A percentile compares a stretch with the other conserved stretches of the same genome.
Evolutionary conservation across 257 asterid species (phyloP).

Genomic region (Ehretia macrophylla): DNA sequence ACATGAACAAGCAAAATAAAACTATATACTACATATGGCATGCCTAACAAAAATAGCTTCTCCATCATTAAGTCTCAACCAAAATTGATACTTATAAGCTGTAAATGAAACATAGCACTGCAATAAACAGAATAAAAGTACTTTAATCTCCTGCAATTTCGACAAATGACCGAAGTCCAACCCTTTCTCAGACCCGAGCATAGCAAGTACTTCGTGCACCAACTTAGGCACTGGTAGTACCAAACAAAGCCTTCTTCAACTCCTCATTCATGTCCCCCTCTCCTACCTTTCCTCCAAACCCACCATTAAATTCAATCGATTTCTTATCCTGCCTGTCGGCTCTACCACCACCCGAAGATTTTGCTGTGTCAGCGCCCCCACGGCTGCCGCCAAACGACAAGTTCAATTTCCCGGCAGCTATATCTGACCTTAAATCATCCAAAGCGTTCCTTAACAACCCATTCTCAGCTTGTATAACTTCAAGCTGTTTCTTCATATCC

Average conservation of each 20-base stretch:
- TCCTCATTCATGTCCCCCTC: slow-evolving; percentile 41
- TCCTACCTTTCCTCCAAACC: slow-evolving; percentile 3
- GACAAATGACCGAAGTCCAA: slow-evolving; percentile 11
- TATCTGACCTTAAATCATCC: slow-evolving; percentile 65
- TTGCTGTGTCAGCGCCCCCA: slow-evolving; percentile 7
- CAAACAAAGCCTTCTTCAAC: slow-evolving; percentile 28
- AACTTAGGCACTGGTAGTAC: slow-evolving; percentile 10
- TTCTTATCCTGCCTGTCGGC: slow-evolving; percentile 37
- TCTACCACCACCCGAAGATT: slow-evolving; percentile 18
- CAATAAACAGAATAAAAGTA: not conserved
- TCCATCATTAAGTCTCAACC: not conserved
- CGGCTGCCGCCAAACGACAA: slow-evolving; percentile 12
- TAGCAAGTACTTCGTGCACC: no score
- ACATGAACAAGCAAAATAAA: not conserved
- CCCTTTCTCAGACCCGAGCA: no score
- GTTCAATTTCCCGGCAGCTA: slow-evolving; percentile 48
- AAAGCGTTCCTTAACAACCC: slow-evolving; percentile 67
- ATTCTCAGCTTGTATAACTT: slow-evolving; percentile 64
- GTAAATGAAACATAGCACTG: not conserved
- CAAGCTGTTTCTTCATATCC: slow-evolving; percentile 76
- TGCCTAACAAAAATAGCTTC: not conserved
- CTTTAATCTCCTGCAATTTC: slow-evolving; percentile 5
- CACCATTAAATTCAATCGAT: slow-evolving; percentile 20
- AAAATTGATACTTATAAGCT: slow-evolving; percentile 9
- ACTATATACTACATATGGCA: not conserved